A percentile compares a stretch with the other conserved stretches of the same genome.
phyloP scores from a whole-genome alignment of 2,329 filamentous ascomycete genomes.

The Aspergillus pseudoviridinutans region DNA sequence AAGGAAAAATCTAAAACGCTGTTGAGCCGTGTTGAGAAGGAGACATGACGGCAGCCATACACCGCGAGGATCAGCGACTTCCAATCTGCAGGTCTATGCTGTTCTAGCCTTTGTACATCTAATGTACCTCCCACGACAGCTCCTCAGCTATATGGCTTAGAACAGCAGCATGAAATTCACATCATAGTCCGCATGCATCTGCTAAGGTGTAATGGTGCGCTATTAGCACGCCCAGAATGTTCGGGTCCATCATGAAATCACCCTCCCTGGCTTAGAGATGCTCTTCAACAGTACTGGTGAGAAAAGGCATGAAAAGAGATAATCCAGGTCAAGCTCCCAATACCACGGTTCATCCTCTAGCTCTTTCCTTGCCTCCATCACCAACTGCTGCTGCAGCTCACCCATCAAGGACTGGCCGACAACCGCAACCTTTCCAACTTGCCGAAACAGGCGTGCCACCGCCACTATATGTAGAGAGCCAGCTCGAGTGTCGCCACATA shows the following conservation, averaged over 20 bases:
- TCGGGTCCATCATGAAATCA: neutral
- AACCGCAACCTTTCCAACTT: slow-evolving; percentile 1
- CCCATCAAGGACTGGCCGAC: neutral
- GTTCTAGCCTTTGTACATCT: too few relatives aligned
- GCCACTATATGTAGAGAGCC: neutral
- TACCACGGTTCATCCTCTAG: slow-evolving; percentile 2
- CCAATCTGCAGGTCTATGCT: too few relatives aligned
- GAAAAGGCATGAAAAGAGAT: neutral
- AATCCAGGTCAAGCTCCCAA: slow-evolving; percentile 1
- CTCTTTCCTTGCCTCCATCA: neutral
- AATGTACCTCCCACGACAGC: too few relatives aligned
- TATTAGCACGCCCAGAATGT: too few relatives aligned
- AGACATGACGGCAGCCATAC: too few relatives aligned
- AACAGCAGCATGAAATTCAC: too few relatives aligned
- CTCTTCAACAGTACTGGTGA: neutral
- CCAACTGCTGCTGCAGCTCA: neutral
- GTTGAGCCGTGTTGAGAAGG: too few relatives aligned
- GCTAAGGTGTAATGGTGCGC: too few relatives aligned
- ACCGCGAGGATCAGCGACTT: too few relatives aligned
- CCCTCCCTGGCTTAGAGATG: neutral
- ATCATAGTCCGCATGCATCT: too few relatives aligned
- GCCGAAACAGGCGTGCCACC: slow-evolving; percentile 1
- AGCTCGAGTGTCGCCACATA: neutral
- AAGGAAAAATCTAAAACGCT: too few relatives aligned
- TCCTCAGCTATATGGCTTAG: too few relatives aligned